phyloP scores from a whole-genome alignment of 805 yeast species.

The Suhomyces prunicola region DNA sequence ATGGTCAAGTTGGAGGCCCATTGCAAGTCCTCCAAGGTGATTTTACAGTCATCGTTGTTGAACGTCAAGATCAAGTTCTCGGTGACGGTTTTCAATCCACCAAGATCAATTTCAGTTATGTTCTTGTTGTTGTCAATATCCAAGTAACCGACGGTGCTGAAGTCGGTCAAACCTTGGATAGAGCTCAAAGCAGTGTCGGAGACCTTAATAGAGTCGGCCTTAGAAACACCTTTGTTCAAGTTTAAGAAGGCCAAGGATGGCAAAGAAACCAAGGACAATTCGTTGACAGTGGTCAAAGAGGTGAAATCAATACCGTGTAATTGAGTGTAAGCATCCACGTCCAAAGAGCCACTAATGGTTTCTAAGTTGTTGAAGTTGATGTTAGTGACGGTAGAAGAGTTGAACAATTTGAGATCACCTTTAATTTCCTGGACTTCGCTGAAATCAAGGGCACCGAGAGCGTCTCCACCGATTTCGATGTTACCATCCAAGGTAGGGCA shows the following conservation, averaged over 20 bases:
- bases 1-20: constrained; percentile 45
- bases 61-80: constrained; percentile 38
- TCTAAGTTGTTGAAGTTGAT: constrained; percentile 27
- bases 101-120: constrained; percentile 33
- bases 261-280: constrained; percentile 37
- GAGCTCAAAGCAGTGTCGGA: constrained; percentile 42
- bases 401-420: constrained; percentile 33
- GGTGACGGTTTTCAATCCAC: constrained; percentile 29
- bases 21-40: constrained; percentile 31
- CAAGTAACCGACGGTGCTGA: constrained; percentile 31
- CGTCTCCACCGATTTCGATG: constrained; percentile 33
- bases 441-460: constrained; percentile 19
- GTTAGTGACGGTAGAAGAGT: constrained; percentile 37
- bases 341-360: constrained; percentile 35
- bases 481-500: constrained; percentile 43
- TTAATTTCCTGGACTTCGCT: constrained; percentile 15
- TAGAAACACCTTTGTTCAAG: constrained; percentile 34
- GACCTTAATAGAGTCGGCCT: constrained; percentile 30
- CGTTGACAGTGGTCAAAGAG: constrained; percentile 25
- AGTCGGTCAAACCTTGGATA: constrained; percentile 31
- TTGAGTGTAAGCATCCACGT: constrained; percentile 37
- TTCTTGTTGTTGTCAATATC: constrained; percentile 44
- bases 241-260: constrained; percentile 40
- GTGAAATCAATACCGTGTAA: constrained; percentile 36
- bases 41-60: constrained; percentile 36